These are phyloP conservation scores for Akanthomyces uredinophilus DNA, from an alignment of 2,329 filamentous ascomycete genomes.

Conservation along the genomic window DNA sequence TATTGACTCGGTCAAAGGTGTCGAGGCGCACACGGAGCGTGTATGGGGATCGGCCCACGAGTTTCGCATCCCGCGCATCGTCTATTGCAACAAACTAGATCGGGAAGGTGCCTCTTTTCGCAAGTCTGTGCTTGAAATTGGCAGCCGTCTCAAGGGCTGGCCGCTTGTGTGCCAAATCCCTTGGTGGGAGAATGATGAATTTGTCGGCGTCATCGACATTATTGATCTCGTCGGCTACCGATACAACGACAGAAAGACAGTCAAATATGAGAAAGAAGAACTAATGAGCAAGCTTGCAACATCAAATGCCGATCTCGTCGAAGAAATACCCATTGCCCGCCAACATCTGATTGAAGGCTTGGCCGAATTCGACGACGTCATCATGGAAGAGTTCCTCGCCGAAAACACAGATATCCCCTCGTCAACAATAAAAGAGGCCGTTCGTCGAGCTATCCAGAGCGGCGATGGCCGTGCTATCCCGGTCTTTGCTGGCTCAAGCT, in stretches of 20 bases:
- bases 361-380: conserved; percentile 80
- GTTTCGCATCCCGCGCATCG: conserved; percentile 75
- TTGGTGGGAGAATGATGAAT: conserved; percentile 79
- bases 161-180: conserved; percentile 92
- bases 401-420: conserved; percentile 68
- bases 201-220: conserved; percentile 81
- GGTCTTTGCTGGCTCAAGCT: conserved; percentile 86
- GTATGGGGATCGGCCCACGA: conserved; percentile 89
- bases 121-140: conserved; percentile 80
- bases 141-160: conserved; percentile 71
- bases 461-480: conserved; percentile 72
- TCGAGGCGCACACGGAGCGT: conserved; percentile 94
- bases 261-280: conserved; percentile 24
- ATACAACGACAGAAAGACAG: conserved; percentile 52
- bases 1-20: conserved; percentile 84
- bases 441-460: conserved; percentile 65
- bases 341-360: conserved; percentile 74
- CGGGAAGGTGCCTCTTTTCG: conserved; percentile 75
- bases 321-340: conserved; percentile 71
- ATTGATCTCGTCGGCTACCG: conserved; percentile 69
- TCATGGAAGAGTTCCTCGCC: conserved; percentile 81
- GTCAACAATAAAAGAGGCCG: conserved; percentile 62
- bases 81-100: conserved; percentile 76
- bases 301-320: conserved; percentile 47
- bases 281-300: conserved; percentile 35